phyloP scores from a whole-genome alignment of 2,329 filamentous ascomycete species.

The Zymoseptoria brevis region DNA sequence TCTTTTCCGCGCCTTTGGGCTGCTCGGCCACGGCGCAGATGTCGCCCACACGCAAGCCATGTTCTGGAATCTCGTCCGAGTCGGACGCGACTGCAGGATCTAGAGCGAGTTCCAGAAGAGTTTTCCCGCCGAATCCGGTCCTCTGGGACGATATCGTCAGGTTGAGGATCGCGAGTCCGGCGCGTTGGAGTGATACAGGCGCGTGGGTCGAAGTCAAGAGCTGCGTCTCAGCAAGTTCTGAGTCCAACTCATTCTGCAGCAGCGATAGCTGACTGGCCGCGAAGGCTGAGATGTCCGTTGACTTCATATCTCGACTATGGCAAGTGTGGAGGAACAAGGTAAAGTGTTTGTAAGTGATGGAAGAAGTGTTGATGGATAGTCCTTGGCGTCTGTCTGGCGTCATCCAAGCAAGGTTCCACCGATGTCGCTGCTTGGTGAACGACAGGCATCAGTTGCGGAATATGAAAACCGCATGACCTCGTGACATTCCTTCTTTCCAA shows the following conservation, averaged over 20 bases:
- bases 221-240: constrained; percentile 63
- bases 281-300: constrained; percentile 55
- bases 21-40: constrained; percentile 71
- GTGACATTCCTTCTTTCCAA: not conserved
- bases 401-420: not conserved
- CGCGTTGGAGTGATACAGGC: constrained; percentile 62
- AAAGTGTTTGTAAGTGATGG: too few species aligned
- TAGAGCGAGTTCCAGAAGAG: constrained; percentile 68
- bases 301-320: constrained; percentile 4
- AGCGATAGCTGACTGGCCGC: constrained; percentile 63
- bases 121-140: constrained; percentile 86
- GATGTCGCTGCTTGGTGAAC: not conserved
- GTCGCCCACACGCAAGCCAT: constrained; percentile 68
- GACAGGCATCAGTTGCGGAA: not conserved
- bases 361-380: too few species aligned
- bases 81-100: constrained; percentile 58
- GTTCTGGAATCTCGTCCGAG: constrained; percentile 53
- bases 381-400: not conserved
- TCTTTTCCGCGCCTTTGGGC: constrained; percentile 61
- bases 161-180: constrained; percentile 72
- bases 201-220: constrained; percentile 59
- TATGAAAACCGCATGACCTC: not conserved
- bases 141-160: constrained; percentile 66
- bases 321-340: too few species aligned
- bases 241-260: constrained; percentile 61